Conservation (phyloP, 2,329 filamentous ascomycete genomes). For the Lachnellula suecica region DNA sequence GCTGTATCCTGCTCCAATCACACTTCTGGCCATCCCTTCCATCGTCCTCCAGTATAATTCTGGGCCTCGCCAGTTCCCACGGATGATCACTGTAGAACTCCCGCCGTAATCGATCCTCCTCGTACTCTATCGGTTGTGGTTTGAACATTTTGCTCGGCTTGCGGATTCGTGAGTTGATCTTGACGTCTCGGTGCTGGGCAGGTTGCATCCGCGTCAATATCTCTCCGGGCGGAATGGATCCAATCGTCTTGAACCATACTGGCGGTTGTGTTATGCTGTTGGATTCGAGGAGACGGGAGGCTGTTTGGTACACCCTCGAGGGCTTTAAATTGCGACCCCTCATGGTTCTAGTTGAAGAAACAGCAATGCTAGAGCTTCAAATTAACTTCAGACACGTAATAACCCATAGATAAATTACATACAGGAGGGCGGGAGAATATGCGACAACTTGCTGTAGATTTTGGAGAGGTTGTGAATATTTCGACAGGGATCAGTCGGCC, state of each 20-base stretch:
- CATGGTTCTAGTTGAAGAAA: slow-evolving; percentile 18
- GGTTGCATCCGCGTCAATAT: slow-evolving; percentile 54
- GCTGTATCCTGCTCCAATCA: slow-evolving; percentile 78
- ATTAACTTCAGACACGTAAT: not conserved
- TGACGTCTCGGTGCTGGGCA: slow-evolving; percentile 41
- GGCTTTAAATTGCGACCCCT: slow-evolving; percentile 36
- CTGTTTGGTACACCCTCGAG: slow-evolving; percentile 47
- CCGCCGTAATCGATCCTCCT: slow-evolving; percentile 77
- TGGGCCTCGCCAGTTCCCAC: slow-evolving; percentile 91
- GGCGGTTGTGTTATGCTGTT: slow-evolving; percentile 36
- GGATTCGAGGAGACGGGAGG: slow-evolving; percentile 44
- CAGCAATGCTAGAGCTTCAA: not conserved
- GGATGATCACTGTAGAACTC: slow-evolving; percentile 93
- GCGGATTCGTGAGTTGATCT: slow-evolving; percentile 38
- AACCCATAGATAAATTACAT: not conserved
- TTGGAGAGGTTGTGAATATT: slow-evolving; percentile 3
- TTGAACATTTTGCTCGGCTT: slow-evolving; percentile 77
- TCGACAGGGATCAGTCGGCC: slow-evolving; percentile 6
- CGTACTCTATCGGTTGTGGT: slow-evolving; percentile 74
- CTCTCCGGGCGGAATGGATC: slow-evolving; percentile 52
- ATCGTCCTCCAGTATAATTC: slow-evolving; percentile 80
- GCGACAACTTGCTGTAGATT: not conserved
- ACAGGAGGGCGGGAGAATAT: not conserved
- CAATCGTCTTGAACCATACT: slow-evolving; percentile 34
- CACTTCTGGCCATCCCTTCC: slow-evolving; percentile 75